Conservation (phyloP, 257 asterid genomes). For the Asclepias syriaca region DNA sequence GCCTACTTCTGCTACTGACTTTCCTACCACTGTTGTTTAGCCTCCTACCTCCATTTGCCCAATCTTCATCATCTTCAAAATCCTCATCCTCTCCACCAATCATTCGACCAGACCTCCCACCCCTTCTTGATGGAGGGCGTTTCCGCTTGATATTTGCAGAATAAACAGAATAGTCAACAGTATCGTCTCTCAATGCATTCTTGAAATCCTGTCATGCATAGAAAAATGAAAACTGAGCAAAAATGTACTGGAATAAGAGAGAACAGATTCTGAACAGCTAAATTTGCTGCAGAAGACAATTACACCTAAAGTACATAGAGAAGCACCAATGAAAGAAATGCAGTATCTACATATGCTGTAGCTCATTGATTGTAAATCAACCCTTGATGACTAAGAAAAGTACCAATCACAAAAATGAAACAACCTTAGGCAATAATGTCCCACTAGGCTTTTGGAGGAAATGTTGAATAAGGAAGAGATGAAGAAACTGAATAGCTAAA, state of each 20-base stretch:
- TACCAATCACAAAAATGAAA: neutral
- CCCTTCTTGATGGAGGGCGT: conserved; percentile 36
- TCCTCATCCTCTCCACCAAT: conserved; percentile 26
- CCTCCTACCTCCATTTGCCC: conserved; percentile 39
- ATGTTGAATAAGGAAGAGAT: neutral
- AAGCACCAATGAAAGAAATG: neutral
- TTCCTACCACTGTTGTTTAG: conserved; percentile 40
- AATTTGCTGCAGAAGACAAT: neutral
- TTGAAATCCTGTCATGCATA: conserved; percentile 30
- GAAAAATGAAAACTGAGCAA: neutral
- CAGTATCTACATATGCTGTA: neutral
- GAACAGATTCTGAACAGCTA: neutral
- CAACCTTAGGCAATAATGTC: neutral
- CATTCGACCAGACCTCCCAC: conserved; percentile 24
- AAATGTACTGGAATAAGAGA: neutral
- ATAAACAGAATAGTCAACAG: conserved; percentile 37
- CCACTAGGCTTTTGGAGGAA: neutral
- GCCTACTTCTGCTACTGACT: conserved; percentile 57
- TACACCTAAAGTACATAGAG: neutral
- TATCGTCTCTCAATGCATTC: conserved; percentile 40
- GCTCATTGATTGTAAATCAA: neutral
- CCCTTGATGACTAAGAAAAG: neutral
- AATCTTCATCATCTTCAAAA: conserved; percentile 27
- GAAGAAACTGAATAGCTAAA: neutral
- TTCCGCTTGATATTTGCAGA: conserved; percentile 36